Evolutionary conservation across 2,329 filamentous ascomycete species (phyloP), one percentile per base, ranked within the genome.

Genomic region (Chrysoporthe puriensis): DNA sequence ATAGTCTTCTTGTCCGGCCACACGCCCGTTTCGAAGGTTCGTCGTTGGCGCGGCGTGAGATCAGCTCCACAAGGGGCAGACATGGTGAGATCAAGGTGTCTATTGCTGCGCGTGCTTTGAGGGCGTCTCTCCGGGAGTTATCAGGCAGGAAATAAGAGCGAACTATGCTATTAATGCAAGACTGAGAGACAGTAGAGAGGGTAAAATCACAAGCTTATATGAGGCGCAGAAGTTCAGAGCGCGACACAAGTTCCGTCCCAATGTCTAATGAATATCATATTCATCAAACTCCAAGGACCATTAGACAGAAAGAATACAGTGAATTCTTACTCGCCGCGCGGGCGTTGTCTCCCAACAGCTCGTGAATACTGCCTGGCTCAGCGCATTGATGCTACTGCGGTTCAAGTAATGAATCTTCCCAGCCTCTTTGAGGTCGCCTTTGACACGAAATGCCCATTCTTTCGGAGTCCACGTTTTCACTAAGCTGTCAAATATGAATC

Each of bases 1-100:
- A 71, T 34, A 2, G 71, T 72, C 57, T 71, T 71, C 42, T 66
- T 66, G 9, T 8, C 50, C 2, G 68, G 65, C 68, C 68, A 69
- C 5, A 5, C 11, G 0, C 14, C 18, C 1, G 18, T n/a, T 16
- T 7, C 9, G 14, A 69, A 63, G 7, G 59, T 67, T 9, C 62
- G 67, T 11, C 54, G 58, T 9, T 54, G 44, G 11, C 56, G 58
- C 3, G 44, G 46, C 5, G n/a, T n/a, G 4, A 13, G 18, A 16
- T 62, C 36, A 7, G 42, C 16, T n/a, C 1, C 16, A 21, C 16
- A 34, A 4, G 3, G 46, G 46, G 18, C 34, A 4, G 62, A n/a
- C 48, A 56, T 34, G 48, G n/a, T 54, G 14, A 14, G n/a, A 34
- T 34, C 34, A 7, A 40, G 13, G 54, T 57, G 34, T 36, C n/a